phyloP scores from a whole-genome alignment of 768 basidiomycete genomes.

The Butyriboletus loyo region DNA sequence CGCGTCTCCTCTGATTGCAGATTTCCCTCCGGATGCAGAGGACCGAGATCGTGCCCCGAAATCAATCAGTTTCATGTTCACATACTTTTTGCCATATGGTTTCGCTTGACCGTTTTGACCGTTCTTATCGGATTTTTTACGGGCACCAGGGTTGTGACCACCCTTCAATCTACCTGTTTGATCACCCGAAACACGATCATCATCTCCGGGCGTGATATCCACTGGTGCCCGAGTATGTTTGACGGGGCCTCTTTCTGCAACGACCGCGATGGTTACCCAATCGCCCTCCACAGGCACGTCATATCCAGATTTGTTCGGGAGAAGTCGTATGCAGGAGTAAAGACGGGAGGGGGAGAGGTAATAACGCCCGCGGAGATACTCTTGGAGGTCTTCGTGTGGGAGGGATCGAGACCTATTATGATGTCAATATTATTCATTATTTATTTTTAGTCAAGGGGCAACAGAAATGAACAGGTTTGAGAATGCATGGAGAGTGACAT shows the following conservation, averaged over 20 bases:
- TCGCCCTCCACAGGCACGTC: constrained; percentile 91
- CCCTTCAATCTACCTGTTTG: constrained; percentile 11
- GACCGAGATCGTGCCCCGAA: constrained; percentile 63
- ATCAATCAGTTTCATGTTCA: constrained; percentile 82
- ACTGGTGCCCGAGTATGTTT: constrained; percentile 70
- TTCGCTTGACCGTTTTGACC: constrained; percentile 28
- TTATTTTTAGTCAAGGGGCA: neutral
- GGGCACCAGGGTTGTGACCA: neutral
- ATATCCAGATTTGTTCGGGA: constrained; percentile 77
- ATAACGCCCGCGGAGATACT: constrained; percentile 78
- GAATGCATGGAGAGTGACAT: constrained; percentile 30
- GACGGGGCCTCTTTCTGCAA: constrained; percentile 85
- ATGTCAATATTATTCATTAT: constrained; percentile 7
- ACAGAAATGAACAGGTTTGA: neutral
- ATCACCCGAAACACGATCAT: constrained; percentile 39
- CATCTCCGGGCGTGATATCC: constrained; percentile 41
- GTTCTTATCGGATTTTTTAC: constrained; percentile 17
- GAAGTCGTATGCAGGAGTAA: constrained; percentile 79
- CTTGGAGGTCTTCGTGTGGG: constrained; percentile 74
- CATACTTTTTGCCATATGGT: constrained; percentile 70
- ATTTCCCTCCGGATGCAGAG: constrained; percentile 53
- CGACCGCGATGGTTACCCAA: constrained; percentile 94
- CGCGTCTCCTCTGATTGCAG: constrained; percentile 75
- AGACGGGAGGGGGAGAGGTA: constrained; percentile 85
- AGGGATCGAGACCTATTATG: constrained; percentile 64